Evolutionary conservation across 495 filamentous ascomycete species (phyloP).

Genomic region (Elaphomyces granulatus): DNA sequence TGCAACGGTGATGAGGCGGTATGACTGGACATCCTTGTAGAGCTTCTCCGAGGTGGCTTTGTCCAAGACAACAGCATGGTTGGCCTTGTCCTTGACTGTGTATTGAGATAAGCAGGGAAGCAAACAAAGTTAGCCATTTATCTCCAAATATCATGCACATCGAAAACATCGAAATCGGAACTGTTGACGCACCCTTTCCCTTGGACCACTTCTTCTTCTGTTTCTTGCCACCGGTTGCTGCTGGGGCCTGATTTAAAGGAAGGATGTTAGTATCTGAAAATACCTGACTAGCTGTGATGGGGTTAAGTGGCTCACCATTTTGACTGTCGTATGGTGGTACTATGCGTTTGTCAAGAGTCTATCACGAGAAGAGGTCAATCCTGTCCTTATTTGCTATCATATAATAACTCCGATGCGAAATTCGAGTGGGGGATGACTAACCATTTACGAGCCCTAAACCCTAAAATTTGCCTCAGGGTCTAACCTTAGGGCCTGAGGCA

Average conservation of each 20-base stretch:
- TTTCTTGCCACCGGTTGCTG: slow-evolving; percentile 78
- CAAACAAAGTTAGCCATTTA: background rate
- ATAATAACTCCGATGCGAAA: slow-evolving; percentile 30
- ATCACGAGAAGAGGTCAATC: slow-evolving; percentile 24
- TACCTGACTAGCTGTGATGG: slow-evolving; percentile 6
- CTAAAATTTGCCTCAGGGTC: slow-evolving; percentile 9
- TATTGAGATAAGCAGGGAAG: background rate
- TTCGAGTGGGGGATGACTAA: slow-evolving; percentile 36
- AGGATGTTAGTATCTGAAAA: background rate
- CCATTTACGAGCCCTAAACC: slow-evolving; percentile 27
- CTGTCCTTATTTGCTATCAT: slow-evolving; percentile 14
- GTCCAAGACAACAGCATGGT: slow-evolving; percentile 77
- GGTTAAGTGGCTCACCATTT: slow-evolving; percentile 31
- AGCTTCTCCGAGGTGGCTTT: slow-evolving; percentile 52
- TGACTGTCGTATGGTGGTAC: slow-evolving; percentile 36
- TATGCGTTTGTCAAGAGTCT: slow-evolving; percentile 30
- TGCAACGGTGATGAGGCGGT: slow-evolving; percentile 97
- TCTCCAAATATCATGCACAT: background rate
- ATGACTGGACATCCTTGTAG: slow-evolving; percentile 98
- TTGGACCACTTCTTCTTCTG: slow-evolving; percentile 99
- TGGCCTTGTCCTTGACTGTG: slow-evolving; percentile 99
- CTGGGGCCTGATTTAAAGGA: slow-evolving; percentile 45
- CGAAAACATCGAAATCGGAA: background rate
- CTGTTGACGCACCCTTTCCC: slow-evolving; percentile 69
- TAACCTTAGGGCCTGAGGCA: background rate